Conservation (phyloP, 805 yeast species). For the Candida easanensis region DNA sequence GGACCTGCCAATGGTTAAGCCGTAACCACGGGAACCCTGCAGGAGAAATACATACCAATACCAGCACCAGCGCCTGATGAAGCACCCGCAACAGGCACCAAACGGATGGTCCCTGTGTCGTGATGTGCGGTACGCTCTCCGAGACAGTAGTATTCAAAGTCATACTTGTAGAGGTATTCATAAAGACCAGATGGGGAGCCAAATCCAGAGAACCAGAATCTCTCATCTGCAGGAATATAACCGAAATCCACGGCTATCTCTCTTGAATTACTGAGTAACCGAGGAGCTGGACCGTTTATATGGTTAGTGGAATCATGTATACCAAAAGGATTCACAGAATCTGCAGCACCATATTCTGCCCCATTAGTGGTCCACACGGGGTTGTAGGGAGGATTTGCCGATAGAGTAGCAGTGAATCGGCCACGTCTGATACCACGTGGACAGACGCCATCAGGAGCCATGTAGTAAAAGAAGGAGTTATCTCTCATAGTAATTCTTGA, state of each 20-base stretch:
- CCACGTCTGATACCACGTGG: slow-evolving; percentile 8
- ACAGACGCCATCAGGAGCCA: slow-evolving; percentile 7
- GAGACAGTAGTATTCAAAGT: not conserved
- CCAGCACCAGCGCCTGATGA: slow-evolving; percentile 15
- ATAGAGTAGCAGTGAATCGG: slow-evolving; percentile 4
- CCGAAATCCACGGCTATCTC: slow-evolving; percentile 8
- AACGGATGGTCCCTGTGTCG: not conserved
- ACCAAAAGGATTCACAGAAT: slow-evolving; percentile 4
- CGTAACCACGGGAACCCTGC: too few relatives aligned
- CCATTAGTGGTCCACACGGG: too few relatives aligned
- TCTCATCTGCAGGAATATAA: slow-evolving; percentile 7
- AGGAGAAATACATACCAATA: too few relatives aligned
- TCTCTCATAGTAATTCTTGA: slow-evolving; percentile 17
- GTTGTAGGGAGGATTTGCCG: not conserved
- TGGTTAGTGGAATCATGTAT: too few relatives aligned
- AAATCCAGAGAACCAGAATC: slow-evolving; percentile 12
- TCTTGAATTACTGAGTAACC: too few relatives aligned
- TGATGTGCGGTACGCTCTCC: not conserved
- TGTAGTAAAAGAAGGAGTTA: slow-evolving; percentile 12
- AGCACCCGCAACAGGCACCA: slow-evolving; percentile 3
- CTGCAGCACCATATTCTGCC: slow-evolving; percentile 2
- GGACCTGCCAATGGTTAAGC: too few relatives aligned
- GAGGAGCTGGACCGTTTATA: too few relatives aligned
- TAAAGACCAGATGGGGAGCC: not conserved
- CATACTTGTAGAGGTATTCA: not conserved